Percentiles rank a stretch among this genome's conserved stretches.
Evolutionary conservation across 768 basidiomycete species (phyloP).

Genomic region (Collybia sp.): DNA sequence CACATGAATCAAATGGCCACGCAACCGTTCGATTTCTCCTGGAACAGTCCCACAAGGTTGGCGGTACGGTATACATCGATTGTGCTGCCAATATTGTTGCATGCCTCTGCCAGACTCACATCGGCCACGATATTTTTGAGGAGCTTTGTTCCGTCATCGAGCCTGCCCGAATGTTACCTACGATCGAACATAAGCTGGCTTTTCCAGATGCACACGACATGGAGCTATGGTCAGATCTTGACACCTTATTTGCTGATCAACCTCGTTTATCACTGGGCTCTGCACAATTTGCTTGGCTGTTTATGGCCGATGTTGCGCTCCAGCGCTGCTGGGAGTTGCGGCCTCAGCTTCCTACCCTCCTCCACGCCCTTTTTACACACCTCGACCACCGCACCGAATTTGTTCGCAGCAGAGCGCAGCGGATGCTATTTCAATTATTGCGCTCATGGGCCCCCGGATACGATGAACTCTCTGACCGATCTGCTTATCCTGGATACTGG

Average conservation of each 20-base stretch:
- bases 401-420: conserved; percentile 65
- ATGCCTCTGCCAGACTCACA: conserved; percentile 73
- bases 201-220: conserved; percentile 62
- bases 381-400: conserved; percentile 72
- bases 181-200: conserved; percentile 64
- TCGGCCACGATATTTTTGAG: conserved; percentile 70
- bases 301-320: conserved; percentile 71
- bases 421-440: conserved; percentile 81
- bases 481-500: conserved; percentile 38
- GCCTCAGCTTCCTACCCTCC: conserved; percentile 63
- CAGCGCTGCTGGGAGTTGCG: conserved; percentile 75
- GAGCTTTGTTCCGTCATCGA: conserved; percentile 85
- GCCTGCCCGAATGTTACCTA: conserved; percentile 79
- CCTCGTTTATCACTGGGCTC: conserved; percentile 70
- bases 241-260: conserved; percentile 68
- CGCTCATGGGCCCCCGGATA: conserved; percentile 80
- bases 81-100: conserved; percentile 82
- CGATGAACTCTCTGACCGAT: conserved; percentile 63
- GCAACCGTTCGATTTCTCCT: conserved; percentile 80
- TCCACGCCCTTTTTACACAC: conserved; percentile 79
- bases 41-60: conserved; percentile 83
- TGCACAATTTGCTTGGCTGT: conserved; percentile 86
- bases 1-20: conserved; percentile 69
- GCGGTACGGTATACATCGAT: conserved; percentile 69
- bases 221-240: conserved; percentile 77